Base-by-base conservation (phyloP, 768 basidiomycete species). In the Mycena leptocephala region DNA sequence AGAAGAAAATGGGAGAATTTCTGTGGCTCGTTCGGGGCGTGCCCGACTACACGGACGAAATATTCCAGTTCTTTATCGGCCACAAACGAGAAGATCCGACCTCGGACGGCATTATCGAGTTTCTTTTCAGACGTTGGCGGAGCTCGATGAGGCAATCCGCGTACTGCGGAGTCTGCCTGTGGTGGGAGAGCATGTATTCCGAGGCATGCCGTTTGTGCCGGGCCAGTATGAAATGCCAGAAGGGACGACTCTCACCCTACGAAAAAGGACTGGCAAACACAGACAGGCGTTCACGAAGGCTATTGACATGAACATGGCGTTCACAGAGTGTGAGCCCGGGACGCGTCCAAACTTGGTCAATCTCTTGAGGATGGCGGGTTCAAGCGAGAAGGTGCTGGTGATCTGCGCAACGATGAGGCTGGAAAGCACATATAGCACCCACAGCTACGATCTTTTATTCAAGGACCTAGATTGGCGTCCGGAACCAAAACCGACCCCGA, bases 1-100 rank as follows among this genome's bases (percentile, higher is more conserved):
- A 70, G 55, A 75, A 75, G 43, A 75, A 70, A 18, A 75, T 75
- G 74, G 43, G 51, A 30, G 68, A 75, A 39, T 75, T 75, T 20
- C 5, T 75, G 30, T 75, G 62, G 62, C 74, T 75, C 18, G 20
- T 75, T 2, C 74, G 74, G 11, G 39, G 68, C n/a, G 33, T 70
- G 3, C 53, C 62, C 20, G 74, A 70, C 18, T 75, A 70, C 68
- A n/a, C 28, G n/a, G 62, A 43, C 59, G 68, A 64, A 8, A 3
- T 75, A 26, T 75, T 75, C 68, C 37, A 46, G 35, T 39, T 43
- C 4, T 75, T 43, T 26, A 58, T 75, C 51, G 51, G 51, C 30
- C 33, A 41, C 30, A 41, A 22, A 39, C 28, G 74, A 5, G 62
- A 75, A 14, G 68, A 63, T 9, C 51, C 37, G 2, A 28, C 24